Evolutionary conservation across 768 basidiomycete genomes (phyloP).

Genomic region (Trametes elegans): DNA sequence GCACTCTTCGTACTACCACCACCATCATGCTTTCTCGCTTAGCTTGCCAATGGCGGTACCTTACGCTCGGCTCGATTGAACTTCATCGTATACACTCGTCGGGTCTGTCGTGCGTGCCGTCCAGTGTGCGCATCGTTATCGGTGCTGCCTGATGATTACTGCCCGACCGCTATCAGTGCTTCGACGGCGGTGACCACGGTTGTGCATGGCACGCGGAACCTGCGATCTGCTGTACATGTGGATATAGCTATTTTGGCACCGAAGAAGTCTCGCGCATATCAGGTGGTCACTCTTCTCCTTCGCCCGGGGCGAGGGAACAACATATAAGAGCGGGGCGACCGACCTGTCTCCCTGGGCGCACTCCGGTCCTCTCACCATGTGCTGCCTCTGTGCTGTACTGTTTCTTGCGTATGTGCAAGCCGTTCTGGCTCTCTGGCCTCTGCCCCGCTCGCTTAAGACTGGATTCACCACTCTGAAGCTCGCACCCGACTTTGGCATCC

Average conservation of each 20-base stretch:
- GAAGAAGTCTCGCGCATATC: neutral
- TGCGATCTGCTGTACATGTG: neutral
- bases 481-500: constrained; percentile 48
- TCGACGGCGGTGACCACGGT: too few relatives aligned
- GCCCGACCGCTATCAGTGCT: too few relatives aligned
- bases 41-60: too few relatives aligned
- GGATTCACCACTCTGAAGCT: constrained; percentile 36
- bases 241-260: constrained; percentile 15
- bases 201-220: too few relatives aligned
- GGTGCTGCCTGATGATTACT: too few relatives aligned
- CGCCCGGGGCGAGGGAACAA: neutral
- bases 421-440: constrained; percentile 34
- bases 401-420: neutral
- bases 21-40: too few relatives aligned
- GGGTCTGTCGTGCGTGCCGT: too few relatives aligned
- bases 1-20: too few relatives aligned
- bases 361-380: constrained; percentile 1
- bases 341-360: too few relatives aligned
- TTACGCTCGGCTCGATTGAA: too few relatives aligned
- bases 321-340: neutral
- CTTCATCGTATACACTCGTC: too few relatives aligned
- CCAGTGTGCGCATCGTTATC: too few relatives aligned
- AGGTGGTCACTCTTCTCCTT: neutral
- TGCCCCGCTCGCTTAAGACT: constrained; percentile 29
- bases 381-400: neutral